Evolutionary conservation across 1,139 yeast genomes (phyloP).

Genomic region (Keqinozyma sinolaborantium): DNA sequence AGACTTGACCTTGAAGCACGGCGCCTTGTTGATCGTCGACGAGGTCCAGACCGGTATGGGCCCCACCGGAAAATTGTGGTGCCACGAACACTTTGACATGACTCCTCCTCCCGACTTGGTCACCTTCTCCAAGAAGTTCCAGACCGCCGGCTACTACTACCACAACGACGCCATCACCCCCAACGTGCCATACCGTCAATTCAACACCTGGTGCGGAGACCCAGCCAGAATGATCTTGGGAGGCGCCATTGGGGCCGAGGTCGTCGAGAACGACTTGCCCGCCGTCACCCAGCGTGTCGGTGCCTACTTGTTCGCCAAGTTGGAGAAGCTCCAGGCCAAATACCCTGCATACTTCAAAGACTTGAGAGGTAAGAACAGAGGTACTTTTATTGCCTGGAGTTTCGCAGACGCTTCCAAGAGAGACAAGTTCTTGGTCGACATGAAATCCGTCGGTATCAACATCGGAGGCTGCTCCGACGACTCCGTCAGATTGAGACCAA

Average conservation of each 20-base stretch:
- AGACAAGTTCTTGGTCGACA: slow-evolving; percentile 45
- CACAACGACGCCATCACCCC: slow-evolving; percentile 61
- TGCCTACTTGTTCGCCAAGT: slow-evolving; percentile 49
- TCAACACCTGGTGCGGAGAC: slow-evolving; percentile 85
- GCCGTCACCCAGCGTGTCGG: slow-evolving; percentile 55
- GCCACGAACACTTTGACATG: slow-evolving; percentile 68
- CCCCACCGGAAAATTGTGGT: slow-evolving; percentile 71
- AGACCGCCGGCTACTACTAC: slow-evolving; percentile 76
- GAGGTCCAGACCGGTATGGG: slow-evolving; percentile 79
- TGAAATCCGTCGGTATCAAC: slow-evolving; percentile 59
- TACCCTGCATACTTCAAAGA: slow-evolving; percentile 45
- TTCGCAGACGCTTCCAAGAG: slow-evolving; percentile 44
- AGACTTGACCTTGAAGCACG: slow-evolving; percentile 57
- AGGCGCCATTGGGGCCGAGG: slow-evolving; percentile 59
- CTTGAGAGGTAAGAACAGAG: slow-evolving; percentile 66
- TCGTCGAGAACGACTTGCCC: slow-evolving; percentile 49
- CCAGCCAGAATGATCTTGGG: slow-evolving; percentile 67
- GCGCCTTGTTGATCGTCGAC: slow-evolving; percentile 60
- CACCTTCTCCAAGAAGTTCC: slow-evolving; percentile 74
- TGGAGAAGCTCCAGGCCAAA: slow-evolving; percentile 39
- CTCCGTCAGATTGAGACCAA: slow-evolving; percentile 67
- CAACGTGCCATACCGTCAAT: slow-evolving; percentile 65
- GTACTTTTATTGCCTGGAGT: slow-evolving; percentile 78
- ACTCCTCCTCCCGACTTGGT: slow-evolving; percentile 68
- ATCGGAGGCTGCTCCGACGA: slow-evolving; percentile 72